phyloP scores from a whole-genome alignment of 345 rosid genomes.

The Corymbia maculata region DNA sequence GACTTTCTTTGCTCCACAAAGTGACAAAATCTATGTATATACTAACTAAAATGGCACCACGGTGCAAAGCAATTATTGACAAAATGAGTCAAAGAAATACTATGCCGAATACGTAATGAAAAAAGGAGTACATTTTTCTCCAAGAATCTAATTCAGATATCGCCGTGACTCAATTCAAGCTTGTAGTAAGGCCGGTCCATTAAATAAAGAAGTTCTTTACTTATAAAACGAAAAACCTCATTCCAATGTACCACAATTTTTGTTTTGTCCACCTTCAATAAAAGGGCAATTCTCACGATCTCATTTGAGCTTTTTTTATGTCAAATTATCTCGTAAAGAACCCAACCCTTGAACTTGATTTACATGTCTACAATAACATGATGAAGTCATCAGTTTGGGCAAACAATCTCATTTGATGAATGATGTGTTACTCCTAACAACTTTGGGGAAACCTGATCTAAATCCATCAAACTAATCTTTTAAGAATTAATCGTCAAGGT shows the following conservation, averaged over 20 bases:
- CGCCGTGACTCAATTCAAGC: neutral
- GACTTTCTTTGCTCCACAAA: neutral
- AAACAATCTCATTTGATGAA: neutral
- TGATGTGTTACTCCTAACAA: neutral
- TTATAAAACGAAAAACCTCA: neutral
- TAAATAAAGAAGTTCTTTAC: neutral
- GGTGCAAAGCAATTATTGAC: neutral
- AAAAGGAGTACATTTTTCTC: neutral
- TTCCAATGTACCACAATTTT: neutral
- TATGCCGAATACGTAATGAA: neutral
- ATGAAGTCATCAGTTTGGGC: neutral
- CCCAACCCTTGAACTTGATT: neutral
- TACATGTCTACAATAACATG: neutral
- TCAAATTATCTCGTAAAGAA: neutral
- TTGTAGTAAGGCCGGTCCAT: neutral
- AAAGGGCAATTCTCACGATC: neutral
- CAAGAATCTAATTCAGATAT: neutral
- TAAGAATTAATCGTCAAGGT: neutral
- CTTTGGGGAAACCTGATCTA: neutral
- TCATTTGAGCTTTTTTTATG: neutral
- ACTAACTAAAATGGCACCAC: neutral
- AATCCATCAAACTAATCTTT: neutral
- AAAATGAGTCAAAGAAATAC: neutral
- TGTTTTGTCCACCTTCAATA: neutral
- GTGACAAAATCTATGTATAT: neutral